Conservation (phyloP, 192 early-diverging fungal genomes). For the Umbelopsis isabellina region DNA sequence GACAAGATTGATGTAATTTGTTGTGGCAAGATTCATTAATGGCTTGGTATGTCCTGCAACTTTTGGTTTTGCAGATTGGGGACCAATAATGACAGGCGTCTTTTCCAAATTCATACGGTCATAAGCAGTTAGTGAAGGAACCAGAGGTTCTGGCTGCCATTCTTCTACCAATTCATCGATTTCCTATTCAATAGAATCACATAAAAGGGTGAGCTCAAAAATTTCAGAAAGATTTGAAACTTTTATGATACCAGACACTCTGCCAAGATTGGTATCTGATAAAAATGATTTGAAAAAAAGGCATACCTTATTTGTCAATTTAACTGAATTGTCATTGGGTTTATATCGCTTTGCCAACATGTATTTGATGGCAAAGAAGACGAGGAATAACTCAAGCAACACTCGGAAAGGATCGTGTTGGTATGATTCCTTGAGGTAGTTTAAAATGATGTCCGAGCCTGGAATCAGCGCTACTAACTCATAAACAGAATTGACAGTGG, state of each 20-base stretch:
- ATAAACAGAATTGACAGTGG: slow-evolving; percentile 46
- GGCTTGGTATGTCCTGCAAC: slow-evolving; percentile 61
- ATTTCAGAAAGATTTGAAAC: not conserved
- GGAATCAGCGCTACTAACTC: slow-evolving; percentile 56
- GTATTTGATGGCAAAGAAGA: slow-evolving; percentile 90
- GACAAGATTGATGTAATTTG: slow-evolving; percentile 87
- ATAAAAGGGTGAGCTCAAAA: not conserved
- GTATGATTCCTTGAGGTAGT: slow-evolving; percentile 89
- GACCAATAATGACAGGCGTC: slow-evolving; percentile 72
- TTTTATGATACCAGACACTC: not conserved
- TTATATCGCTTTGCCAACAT: slow-evolving; percentile 82
- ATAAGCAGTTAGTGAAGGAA: slow-evolving; percentile 71
- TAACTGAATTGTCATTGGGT: slow-evolving; percentile 73
- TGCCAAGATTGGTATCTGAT: not conserved
- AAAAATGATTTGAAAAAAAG: not conserved
- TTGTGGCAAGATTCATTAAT: slow-evolving; percentile 80
- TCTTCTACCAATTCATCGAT: slow-evolving; percentile 93
- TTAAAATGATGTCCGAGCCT: slow-evolving; percentile 74
- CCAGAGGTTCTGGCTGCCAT: slow-evolving; percentile 96
- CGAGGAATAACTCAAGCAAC: slow-evolving; percentile 80
- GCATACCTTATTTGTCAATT: slow-evolving; percentile 79
- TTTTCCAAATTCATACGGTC: slow-evolving; percentile 78
- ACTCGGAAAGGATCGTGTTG: slow-evolving; percentile 93
- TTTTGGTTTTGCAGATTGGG: slow-evolving; percentile 67
- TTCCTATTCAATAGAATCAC: slow-evolving; percentile 59